Evolutionary conservation across 2,329 filamentous ascomycete species (phyloP), one percentile per base, ranked within the genome.

Genomic region (Neocatenulostroma microsporum): DNA sequence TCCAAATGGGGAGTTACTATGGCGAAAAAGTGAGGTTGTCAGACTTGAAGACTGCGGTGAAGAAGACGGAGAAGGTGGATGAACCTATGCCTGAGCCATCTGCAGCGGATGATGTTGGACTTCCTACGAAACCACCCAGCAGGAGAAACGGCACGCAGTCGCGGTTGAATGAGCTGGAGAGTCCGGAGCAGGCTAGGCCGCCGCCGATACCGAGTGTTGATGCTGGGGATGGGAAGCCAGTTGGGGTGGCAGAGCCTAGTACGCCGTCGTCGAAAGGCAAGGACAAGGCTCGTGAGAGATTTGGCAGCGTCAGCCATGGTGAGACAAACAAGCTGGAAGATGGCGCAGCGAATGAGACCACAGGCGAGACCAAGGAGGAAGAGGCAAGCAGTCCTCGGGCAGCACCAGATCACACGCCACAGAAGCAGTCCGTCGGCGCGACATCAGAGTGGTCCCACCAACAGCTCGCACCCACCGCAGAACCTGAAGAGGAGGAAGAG

Each of bases 381-480:
- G 44, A 51, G 25, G 47, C 11, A n/a, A n/a, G n/a, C n/a, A n/a
- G n/a, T n/a, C n/a, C n/a, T n/a, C n/a, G n/a, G n/a, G n/a, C n/a
- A n/a, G n/a, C n/a, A n/a, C n/a, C n/a, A n/a, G n/a, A n/a, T n/a
- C n/a, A n/a, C 11, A 32, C 24, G 17, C 28, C 33, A 10, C 39
- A 48, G 21, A 42, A 45, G 25, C 34, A 47, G 8, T 45, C 49
- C 11, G n/a, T n/a, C n/a, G 47, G 39, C 26, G 44, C 46, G 24
- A 58, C 78, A 13, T 94, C 88, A 8, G 87, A 94, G 62, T 96
- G 84, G 70, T 96, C 91, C 1, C 89, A 98, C 58, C 87, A 95
- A 62, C 78, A 81, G 47, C 64, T 87, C 32, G 73, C 78, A 8
- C 65, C 72, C 35, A 31, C 30, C 10, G 55, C 73, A 26, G 63